Evolutionary conservation across 75 land plant genomes (phyloP).

Genomic region (Selaginella tamariscina): DNA sequence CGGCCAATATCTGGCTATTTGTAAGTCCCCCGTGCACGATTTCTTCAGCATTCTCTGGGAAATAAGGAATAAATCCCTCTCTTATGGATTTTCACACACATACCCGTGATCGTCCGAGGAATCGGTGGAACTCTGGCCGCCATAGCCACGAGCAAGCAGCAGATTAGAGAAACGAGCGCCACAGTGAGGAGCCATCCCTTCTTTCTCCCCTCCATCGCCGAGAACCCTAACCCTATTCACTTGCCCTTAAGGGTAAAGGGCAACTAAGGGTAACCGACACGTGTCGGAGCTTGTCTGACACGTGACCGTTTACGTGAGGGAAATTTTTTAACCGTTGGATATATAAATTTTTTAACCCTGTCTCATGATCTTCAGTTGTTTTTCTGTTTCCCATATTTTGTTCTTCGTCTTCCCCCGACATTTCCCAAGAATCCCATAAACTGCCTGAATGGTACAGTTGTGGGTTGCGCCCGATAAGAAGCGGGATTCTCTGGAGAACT

Average conservation of each 20-base stretch:
- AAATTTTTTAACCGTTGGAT: not conserved
- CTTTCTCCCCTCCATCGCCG: conserved; percentile 1
- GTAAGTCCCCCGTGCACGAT: not conserved
- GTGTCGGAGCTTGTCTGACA: not conserved
- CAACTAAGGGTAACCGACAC: not conserved
- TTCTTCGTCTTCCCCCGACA: not conserved
- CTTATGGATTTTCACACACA: not conserved
- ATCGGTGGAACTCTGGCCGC: not conserved
- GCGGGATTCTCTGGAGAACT: not conserved
- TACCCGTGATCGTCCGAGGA: not conserved
- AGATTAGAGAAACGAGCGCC: not conserved
- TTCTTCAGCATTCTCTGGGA: not conserved
- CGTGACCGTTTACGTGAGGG: not conserved
- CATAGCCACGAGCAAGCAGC: not conserved
- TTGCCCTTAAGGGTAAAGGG: not conserved
- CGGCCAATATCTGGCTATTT: not conserved
- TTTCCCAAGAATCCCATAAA: no score
- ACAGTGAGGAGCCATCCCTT: not conserved
- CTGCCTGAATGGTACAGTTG: not conserved
- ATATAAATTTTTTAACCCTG: not conserved
- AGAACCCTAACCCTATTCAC: not conserved
- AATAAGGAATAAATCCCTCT: not conserved
- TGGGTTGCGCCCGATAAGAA: not conserved
- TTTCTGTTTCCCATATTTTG: not conserved
- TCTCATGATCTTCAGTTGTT: conserved; percentile 1